Conservation (phyloP, 192 early-diverging fungal species). For the Bifiguratus adelaidae region DNA sequence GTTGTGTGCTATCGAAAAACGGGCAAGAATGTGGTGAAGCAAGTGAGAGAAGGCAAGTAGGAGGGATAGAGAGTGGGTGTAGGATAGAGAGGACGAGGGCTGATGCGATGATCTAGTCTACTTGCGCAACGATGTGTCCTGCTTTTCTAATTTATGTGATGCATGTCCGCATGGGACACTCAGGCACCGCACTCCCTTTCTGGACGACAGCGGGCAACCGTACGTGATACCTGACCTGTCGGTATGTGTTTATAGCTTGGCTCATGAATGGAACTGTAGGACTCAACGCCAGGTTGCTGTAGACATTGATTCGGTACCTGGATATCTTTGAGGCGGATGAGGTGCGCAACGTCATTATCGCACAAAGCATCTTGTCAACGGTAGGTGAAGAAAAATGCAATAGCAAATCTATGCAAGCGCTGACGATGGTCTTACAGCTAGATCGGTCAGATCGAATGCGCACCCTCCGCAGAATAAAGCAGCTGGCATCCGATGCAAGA, state of each 20-base stretch:
- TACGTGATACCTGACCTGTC: constrained; percentile 43
- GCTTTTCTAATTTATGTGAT: constrained; percentile 31
- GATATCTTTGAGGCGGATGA: constrained; percentile 61
- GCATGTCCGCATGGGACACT: constrained; percentile 19
- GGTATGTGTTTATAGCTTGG: constrained; percentile 7
- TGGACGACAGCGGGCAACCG: constrained; percentile 20
- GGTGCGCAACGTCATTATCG: constrained; percentile 52
- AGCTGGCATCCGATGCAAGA: constrained; percentile 40
- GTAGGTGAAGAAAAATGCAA: constrained; percentile 12
- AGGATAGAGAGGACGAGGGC: neutral
- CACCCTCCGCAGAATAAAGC: constrained; percentile 49
- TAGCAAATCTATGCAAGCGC: neutral
- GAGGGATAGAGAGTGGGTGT: neutral
- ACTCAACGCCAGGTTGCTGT: neutral
- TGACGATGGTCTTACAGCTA: constrained; percentile 17
- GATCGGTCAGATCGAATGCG: constrained; percentile 48
- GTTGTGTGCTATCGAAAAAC: constrained; percentile 37
- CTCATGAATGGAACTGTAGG: neutral
- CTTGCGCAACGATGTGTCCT: constrained; percentile 45
- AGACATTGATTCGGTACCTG: constrained; percentile 44
- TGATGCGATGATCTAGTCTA: constrained; percentile 23
- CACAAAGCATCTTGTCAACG: constrained; percentile 49
- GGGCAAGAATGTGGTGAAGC: constrained; percentile 34
- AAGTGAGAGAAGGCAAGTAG: constrained; percentile 36
- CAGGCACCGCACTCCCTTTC: constrained; percentile 17